These are phyloP conservation scores for Rhizoclosmatium globosum DNA, from an alignment of 192 early-diverging fungal species.

Conservation along the genomic window DNA sequence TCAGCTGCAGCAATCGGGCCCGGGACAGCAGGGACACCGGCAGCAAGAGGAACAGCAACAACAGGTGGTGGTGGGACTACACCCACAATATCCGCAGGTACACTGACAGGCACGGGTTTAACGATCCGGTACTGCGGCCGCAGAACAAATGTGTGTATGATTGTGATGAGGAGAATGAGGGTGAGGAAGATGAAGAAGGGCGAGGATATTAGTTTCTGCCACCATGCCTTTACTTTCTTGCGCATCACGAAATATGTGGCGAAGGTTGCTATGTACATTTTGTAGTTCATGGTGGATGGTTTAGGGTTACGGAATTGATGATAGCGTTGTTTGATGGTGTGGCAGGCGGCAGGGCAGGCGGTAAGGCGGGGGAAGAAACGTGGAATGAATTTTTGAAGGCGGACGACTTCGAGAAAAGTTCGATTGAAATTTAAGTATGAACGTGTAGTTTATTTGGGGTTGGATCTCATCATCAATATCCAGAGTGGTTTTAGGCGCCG, in stretches of 20 bases:
- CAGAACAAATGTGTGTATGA: conserved; percentile 4
- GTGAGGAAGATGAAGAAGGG: conserved; percentile 28
- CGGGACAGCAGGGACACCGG: neutral
- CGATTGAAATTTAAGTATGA: neutral
- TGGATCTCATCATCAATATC: neutral
- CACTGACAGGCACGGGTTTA: neutral
- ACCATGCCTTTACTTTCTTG: conserved; percentile 36
- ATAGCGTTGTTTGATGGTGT: neutral
- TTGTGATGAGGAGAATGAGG: neutral
- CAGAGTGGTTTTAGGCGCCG: neutral
- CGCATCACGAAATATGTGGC: conserved; percentile 36
- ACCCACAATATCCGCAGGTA: neutral
- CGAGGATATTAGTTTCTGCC: conserved; percentile 1
- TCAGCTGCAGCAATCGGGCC: neutral
- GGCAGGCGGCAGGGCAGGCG: neutral
- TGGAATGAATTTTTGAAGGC: neutral
- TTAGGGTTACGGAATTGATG: no score
- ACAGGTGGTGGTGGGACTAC: no score
- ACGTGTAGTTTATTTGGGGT: neutral
- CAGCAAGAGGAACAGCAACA: neutral
- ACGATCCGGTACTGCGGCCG: neutral
- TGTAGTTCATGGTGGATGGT: neutral
- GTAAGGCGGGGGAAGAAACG: neutral
- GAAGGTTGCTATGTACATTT: conserved; percentile 37
- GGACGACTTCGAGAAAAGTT: neutral